Percentiles rank a stretch among this genome's conserved stretches.
These are phyloP conservation scores for Trichoderma sp. DNA, from an alignment of 2,329 filamentous ascomycete genomes.

Conservation along the genomic window DNA sequence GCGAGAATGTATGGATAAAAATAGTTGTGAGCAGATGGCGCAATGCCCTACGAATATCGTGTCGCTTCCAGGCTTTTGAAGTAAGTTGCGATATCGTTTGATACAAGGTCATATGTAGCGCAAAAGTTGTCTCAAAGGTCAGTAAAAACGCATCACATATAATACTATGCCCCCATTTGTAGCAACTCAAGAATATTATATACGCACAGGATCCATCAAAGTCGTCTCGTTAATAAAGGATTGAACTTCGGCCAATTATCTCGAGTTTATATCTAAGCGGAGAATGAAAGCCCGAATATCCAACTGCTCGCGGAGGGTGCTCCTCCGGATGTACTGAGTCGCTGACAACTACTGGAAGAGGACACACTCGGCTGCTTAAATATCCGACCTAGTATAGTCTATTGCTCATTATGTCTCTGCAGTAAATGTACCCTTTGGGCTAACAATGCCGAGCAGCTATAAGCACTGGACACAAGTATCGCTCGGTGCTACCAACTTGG, in stretches of 20 bases:
- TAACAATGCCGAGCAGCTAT: background rate
- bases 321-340: background rate
- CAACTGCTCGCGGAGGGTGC: background rate
- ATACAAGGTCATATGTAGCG: background rate
- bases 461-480: background rate
- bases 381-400: background rate
- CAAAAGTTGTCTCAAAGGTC: background rate
- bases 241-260: background rate
- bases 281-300: background rate
- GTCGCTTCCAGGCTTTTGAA: background rate
- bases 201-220: background rate
- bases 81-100: background rate
- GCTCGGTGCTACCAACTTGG: background rate
- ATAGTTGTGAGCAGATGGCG: background rate
- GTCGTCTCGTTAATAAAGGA: background rate
- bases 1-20: background rate
- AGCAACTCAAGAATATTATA: background rate
- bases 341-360: background rate
- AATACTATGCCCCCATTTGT: background rate
- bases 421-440: background rate
- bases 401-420: background rate
- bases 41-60: background rate
- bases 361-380: background rate
- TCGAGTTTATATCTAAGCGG: background rate
- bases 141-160: background rate